Conservation (phyloP, 176 grass and related monocot species). For the Oropetium thomaeum region DNA sequence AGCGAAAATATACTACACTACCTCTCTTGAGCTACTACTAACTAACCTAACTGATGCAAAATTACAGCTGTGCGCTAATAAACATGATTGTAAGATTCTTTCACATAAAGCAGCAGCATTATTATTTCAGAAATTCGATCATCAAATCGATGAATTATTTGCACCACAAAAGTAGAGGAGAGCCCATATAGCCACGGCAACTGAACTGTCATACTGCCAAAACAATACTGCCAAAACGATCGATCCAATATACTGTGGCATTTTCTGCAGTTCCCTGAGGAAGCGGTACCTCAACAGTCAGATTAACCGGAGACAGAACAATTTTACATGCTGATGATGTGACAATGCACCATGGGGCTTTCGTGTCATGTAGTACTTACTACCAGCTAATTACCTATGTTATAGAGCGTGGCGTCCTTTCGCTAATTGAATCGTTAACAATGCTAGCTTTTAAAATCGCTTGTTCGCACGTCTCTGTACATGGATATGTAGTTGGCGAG, state of each 20-base stretch:
- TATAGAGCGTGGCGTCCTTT: too few relatives aligned
- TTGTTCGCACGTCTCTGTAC: conserved; percentile 8
- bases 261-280: not conserved
- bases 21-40: too few relatives aligned
- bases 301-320: not conserved
- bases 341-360: not conserved
- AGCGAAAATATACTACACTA: too few relatives aligned
- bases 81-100: not conserved
- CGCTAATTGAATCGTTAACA: not conserved
- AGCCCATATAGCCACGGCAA: not conserved
- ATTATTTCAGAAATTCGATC: not conserved
- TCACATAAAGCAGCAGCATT: not conserved
- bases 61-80: not conserved
- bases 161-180: too few relatives aligned
- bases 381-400: not conserved
- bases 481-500: not conserved
- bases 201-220: too few relatives aligned
- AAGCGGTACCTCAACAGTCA: not conserved
- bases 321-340: not conserved
- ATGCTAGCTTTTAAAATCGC: not conserved
- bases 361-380: not conserved
- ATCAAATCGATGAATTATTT: too few relatives aligned
- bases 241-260: not conserved
- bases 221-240: not conserved
- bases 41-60: not conserved